phyloP scores from a whole-genome alignment of 441 rosid species.

The Capsella rubella region DNA sequence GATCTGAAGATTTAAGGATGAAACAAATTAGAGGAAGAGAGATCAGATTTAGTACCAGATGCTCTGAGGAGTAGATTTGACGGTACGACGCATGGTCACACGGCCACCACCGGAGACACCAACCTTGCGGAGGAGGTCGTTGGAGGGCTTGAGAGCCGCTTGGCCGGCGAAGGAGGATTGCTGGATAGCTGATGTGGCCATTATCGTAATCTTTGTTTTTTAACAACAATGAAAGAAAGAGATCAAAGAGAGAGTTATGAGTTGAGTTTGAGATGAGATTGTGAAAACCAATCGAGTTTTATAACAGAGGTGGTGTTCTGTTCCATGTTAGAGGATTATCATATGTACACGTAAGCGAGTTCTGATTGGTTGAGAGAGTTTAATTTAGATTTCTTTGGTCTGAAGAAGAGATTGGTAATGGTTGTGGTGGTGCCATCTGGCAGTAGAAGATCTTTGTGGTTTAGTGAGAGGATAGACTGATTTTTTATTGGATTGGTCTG shows the following conservation, averaged over 20 bases:
- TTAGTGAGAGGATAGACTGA: background rate
- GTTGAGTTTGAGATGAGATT: conserved; percentile 10
- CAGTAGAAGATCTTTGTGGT: conserved; percentile 27
- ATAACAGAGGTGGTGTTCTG: conserved; percentile 20
- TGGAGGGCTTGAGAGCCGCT: conserved; percentile 38
- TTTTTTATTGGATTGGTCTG: background rate
- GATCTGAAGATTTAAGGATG: background rate
- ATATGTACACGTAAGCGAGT: conserved; percentile 29
- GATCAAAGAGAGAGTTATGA: conserved; percentile 8
- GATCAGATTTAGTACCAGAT: conserved; percentile 64
- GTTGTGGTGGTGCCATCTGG: conserved; percentile 34
- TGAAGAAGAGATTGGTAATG: conserved; percentile 15
- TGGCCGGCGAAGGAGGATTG: conserved; percentile 45
- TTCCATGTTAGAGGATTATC: conserved; percentile 1
- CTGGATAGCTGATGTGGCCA: conserved; percentile 45
- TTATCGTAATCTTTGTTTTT: conserved; percentile 10
- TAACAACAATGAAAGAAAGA: background rate
- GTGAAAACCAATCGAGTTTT: conserved; percentile 26
- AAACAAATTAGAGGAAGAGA: background rate
- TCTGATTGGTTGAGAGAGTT: conserved; percentile 28
- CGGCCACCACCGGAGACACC: conserved; percentile 58
- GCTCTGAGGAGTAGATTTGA: conserved; percentile 81
- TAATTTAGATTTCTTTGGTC: conserved; percentile 28
- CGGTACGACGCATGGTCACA: conserved; percentile 77
- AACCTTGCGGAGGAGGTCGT: conserved; percentile 40